Percentiles rank a stretch among this genome's conserved stretches.
phyloP scores from a whole-genome alignment of 257 asterid species.

The Ligustrum vulgare region DNA sequence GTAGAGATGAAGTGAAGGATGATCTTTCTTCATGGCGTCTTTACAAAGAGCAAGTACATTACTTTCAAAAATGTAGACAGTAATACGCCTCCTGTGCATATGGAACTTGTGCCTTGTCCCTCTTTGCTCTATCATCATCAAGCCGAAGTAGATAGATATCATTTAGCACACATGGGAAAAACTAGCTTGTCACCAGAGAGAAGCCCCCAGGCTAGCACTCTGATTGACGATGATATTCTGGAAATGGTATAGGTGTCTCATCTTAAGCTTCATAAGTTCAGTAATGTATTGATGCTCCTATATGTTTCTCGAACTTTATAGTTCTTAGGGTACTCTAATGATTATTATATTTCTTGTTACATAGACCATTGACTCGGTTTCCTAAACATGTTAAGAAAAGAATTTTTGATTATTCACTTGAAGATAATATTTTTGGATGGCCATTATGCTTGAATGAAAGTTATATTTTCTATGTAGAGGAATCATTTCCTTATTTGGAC shows the following conservation, averaged over 20 bases:
- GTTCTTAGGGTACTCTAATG: slow-evolving; percentile 3
- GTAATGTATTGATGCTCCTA: slow-evolving; percentile 15
- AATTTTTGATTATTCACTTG: no score
- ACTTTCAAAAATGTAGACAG: slow-evolving; percentile 41
- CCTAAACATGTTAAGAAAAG: no score
- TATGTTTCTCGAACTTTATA: slow-evolving; percentile 9
- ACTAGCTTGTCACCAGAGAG: slow-evolving; percentile 51
- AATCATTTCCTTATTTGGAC: no score
- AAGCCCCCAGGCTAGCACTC: slow-evolving; percentile 45
- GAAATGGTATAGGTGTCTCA: slow-evolving; percentile 65
- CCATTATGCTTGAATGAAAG: no score
- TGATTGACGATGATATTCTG: slow-evolving; percentile 86
- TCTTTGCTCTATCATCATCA: slow-evolving; percentile 66
- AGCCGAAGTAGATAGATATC: slow-evolving; percentile 58
- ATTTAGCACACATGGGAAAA: slow-evolving; percentile 41
- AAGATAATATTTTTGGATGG: no score
- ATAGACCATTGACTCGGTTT: no score
- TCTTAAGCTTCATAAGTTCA: slow-evolving; percentile 20
- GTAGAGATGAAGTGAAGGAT: slow-evolving; percentile 56
- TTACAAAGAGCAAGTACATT: slow-evolving; percentile 46
- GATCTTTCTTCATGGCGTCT: slow-evolving; percentile 44
- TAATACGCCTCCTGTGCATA: slow-evolving; percentile 42
- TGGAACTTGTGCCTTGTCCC: slow-evolving; percentile 54
- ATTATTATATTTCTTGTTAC: no score
- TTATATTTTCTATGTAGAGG: no score